Percentiles rank a stretch among this genome's conserved stretches.
These are phyloP conservation scores for Pontederia crassipes DNA, from an alignment of 176 grass and related monocot species.

Conservation along the genomic window DNA sequence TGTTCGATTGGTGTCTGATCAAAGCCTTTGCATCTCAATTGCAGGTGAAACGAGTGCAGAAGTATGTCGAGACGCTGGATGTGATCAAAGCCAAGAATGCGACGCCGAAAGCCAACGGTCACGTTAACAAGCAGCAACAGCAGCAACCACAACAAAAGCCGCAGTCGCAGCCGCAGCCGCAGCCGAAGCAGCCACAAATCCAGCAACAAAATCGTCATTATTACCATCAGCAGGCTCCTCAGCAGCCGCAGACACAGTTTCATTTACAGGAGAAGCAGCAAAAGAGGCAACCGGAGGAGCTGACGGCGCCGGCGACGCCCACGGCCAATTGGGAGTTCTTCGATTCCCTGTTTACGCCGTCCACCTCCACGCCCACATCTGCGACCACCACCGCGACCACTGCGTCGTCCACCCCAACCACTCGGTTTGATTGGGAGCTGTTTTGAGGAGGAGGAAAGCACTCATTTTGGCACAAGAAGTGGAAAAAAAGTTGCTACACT, in stretches of 20 bases:
- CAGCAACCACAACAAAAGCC: conserved; percentile 12
- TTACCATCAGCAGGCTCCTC: conserved; percentile 4
- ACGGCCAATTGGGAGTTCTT: conserved; percentile 79
- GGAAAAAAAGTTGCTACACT: no score
- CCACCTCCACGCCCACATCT: conserved; percentile 46
- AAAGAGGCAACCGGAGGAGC: no score
- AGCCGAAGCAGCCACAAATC: conserved; percentile 26
- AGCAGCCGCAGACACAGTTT: conserved; percentile 44
- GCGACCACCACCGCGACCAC: conserved; percentile 41
- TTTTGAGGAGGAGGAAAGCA: conserved; percentile 38
- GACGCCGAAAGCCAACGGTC: conserved; percentile 22
- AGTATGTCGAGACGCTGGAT: conserved; percentile 75
- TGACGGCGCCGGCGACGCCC: conserved; percentile 10
- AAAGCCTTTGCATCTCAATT: not conserved
- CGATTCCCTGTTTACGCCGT: conserved; percentile 68
- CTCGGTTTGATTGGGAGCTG: conserved; percentile 83
- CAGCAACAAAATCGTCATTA: conserved; percentile 18
- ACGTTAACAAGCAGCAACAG: conserved; percentile 25
- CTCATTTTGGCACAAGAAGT: no score
- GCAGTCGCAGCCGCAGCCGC: conserved; percentile 2
- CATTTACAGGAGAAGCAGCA: conserved; percentile 24
- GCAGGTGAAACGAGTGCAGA: conserved; percentile 90
- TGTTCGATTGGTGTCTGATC: not conserved
- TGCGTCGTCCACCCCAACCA: conserved; percentile 25
- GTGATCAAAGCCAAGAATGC: conserved; percentile 53